Evolutionary conservation across 2,329 filamentous ascomycete species (phyloP).

Genomic region (Botrytis medusae): DNA sequence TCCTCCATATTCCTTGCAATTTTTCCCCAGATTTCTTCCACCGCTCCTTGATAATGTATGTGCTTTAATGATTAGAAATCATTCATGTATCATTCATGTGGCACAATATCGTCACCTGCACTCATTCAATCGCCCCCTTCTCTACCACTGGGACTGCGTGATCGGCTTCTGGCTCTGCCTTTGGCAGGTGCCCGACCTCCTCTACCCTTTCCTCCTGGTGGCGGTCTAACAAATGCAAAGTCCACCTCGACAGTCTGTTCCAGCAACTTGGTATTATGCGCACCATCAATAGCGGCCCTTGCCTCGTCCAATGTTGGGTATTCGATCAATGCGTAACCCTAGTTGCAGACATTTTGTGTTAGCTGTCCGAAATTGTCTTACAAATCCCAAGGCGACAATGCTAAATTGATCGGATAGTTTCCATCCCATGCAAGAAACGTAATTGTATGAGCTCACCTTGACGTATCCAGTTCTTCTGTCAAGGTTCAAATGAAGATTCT

Average conservation of each 20-base stretch:
- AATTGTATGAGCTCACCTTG: conserved; percentile 56
- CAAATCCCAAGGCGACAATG: conserved; percentile 5
- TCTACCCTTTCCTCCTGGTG: conserved; percentile 56
- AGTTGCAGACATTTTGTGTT: conserved; percentile 19
- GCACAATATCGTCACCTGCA: conserved; percentile 10
- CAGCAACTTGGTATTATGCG: conserved; percentile 73
- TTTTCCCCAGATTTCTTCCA: conserved; percentile 6
- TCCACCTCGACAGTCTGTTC: conserved; percentile 81
- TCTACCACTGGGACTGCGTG: conserved; percentile 37
- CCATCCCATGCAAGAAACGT: background rate
- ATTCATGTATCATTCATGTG: background rate
- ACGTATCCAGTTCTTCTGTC: conserved; percentile 82
- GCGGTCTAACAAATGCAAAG: conserved; percentile 82
- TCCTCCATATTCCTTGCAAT: background rate
- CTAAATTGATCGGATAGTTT: background rate
- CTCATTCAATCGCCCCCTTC: conserved; percentile 35
- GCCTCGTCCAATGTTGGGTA: conserved; percentile 78
- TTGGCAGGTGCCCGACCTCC: conserved; percentile 40
- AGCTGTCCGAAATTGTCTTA: background rate
- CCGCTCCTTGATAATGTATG: background rate
- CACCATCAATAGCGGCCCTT: conserved; percentile 76
- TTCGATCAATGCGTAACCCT: conserved; percentile 86
- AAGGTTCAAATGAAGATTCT: conserved; percentile 81
- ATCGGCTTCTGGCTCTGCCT: conserved; percentile 39
- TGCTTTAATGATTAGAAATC: conserved; percentile 8